Evolutionary conservation across 2,329 filamentous ascomycete species (phyloP).

Genomic region (Coleophoma cylindrospora): DNA sequence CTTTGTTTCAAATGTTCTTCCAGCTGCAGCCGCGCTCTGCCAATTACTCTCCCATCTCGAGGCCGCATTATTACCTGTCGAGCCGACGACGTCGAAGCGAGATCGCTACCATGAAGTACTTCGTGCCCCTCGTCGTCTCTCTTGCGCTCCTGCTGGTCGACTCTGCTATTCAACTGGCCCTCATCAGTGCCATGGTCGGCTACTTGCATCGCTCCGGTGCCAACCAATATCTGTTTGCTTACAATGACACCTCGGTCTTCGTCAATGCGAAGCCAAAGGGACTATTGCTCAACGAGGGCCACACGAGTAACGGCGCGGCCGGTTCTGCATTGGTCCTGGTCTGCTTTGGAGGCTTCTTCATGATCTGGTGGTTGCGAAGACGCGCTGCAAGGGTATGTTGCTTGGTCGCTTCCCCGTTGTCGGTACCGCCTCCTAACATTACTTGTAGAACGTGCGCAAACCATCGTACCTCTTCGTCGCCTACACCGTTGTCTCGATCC

Average conservation of each 20-base stretch:
- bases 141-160: slow-evolving; percentile 30
- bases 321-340: slow-evolving; percentile 10
- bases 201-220: slow-evolving; percentile 29
- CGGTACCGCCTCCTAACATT: not conserved
- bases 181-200: slow-evolving; percentile 32
- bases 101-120: not conserved
- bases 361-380: slow-evolving; percentile 4
- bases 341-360: slow-evolving; percentile 9
- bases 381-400: slow-evolving; percentile 3
- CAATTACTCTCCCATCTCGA: too few species aligned
- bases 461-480: slow-evolving; percentile 7
- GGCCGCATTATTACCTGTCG: too few species aligned
- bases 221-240: slow-evolving; percentile 11
- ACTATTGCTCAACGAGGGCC: slow-evolving; percentile 9
- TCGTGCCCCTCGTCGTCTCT: slow-evolving; percentile 15
- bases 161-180: slow-evolving; percentile 32
- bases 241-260: not conserved
- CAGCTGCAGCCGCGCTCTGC: too few species aligned
- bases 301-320: slow-evolving; percentile 12
- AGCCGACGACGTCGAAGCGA: too few species aligned
- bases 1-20: too few species aligned
- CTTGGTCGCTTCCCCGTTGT: not conserved
- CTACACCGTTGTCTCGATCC: slow-evolving; percentile 8
- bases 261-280: slow-evolving; percentile 10
- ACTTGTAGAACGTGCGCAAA: slow-evolving; percentile 1